Evolutionary conservation across 2,329 filamentous ascomycete species (phyloP), one percentile per base, ranked within the genome.

Genomic region (Gremmenia infestans): DNA sequence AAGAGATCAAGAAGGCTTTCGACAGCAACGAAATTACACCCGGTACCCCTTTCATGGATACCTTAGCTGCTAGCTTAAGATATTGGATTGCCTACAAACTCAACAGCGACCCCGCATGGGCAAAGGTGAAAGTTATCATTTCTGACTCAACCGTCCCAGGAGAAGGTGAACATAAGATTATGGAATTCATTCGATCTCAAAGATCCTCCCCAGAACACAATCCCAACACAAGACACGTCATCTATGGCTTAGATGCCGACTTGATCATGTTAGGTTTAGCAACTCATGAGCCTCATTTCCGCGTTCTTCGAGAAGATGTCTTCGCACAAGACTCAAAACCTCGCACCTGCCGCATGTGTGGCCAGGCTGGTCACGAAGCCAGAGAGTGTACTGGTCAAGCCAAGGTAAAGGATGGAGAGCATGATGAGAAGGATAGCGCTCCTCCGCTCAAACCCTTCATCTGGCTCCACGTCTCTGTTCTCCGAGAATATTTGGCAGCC

Each of bases 41-140:
- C 15, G 94, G 94, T 66, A 99, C 94, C 1, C 95, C 95, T 0
- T 99, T 99, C 74, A 99, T 99, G 95, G 90, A 96, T 70, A 91
- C 96, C 59, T 82, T 99, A 57, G 92, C 94, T 48, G 78, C 85
- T 54, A 94, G 91, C 71, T 77, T 99, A 66, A 87, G 93, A 67
- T 99, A 97, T 72, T 99, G 94, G 94, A 91, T 91, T 71, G 86
- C 93, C 52, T 97, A 97, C 77, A 99, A 99, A 75, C 82, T 97
- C 63, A 97, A 95, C 73, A 97, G 91, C 25, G 94, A 99, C 72
- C 91, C 93, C 35, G 90, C 87, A 50, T 99, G 95, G 95, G 89
- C 89, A 60, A 91, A 91, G 71, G 79, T 97, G 72, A 99, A 99
- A 79, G 83, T 99, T 72, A 95, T 99, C 72, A 97, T 99, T 64